Evolutionary conservation across 1,139 yeast genomes (phyloP), one percentile per base, ranked within the genome.

Genomic region (Pichia cactophila): DNA sequence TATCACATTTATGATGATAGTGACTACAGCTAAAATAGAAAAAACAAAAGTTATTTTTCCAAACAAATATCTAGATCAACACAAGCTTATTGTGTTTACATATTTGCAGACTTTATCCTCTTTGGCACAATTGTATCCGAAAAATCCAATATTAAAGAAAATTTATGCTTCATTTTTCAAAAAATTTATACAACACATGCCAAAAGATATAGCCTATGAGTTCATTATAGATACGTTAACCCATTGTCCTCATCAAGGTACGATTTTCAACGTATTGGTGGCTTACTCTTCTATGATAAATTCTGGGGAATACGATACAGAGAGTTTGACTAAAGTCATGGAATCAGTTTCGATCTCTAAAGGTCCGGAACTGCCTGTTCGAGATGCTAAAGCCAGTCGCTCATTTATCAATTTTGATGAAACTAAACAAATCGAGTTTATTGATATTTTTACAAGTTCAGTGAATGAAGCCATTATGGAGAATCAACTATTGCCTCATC

Each of bases 211-310:
- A 14, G 69, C 86, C 1, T 86, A 79, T 64, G 72, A 70, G 5
- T 86, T 84, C 59, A 69, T 87, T 23, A 61, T 73, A 40, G 92
- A 86, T 61, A 75, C 92, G 0, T 70, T 90, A 51, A 68, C 71
- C 36, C 72, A 77, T 50, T 86, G 95, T 61, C 95, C 96, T 2
- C 81, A 73, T 62, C 78, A 74, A 41, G 72, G 73, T 42, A 76
- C 78, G 26, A 80, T 81, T 56, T 73, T 81, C 29, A 79, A 80
- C 3, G 68, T 83, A 45, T 73, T 86, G 16, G 79, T 83, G 3
- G 77, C 86, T 29, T 72, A 87, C 58, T 88, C 85, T 62, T 86
- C 81, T 55, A 70, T 87, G 36, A 44, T 60, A 42, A 23, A 72
- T 31, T 68, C 72, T 53, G 58, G 57, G 12, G 67, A 56, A 45